Evolutionary conservation across 2,329 filamentous ascomycete species (phyloP).

Genomic region (Penicillium occitanis): DNA sequence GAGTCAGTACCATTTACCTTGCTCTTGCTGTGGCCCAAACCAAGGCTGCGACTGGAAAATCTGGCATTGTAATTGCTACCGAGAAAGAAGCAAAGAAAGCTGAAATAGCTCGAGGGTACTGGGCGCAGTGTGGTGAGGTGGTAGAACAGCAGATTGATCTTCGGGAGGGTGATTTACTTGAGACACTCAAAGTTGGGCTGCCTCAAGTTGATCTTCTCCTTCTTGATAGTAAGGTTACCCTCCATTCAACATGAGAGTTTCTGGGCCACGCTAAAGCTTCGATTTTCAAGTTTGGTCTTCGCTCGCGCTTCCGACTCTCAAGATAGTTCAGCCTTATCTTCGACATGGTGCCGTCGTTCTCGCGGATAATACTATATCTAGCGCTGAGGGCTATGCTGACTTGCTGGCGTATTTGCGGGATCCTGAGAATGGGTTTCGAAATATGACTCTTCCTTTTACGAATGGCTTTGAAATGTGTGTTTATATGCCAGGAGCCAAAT

Average conservation of each 20-base stretch:
- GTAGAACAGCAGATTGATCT: conserved; percentile 39
- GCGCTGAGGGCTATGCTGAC: conserved; percentile 48
- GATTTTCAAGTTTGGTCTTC: conserved; percentile 54
- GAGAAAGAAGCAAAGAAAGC: conserved; percentile 41
- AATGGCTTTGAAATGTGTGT: conserved; percentile 51
- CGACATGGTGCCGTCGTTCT: conserved; percentile 51
- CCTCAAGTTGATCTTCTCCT: conserved; percentile 38
- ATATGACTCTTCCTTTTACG: conserved; percentile 50
- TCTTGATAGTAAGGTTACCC: conserved; percentile 32
- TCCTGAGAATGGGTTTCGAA: conserved; percentile 52
- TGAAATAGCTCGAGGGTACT: conserved; percentile 33
- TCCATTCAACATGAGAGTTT: not conserved
- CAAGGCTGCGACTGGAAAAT: conserved; percentile 25
- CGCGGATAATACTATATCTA: conserved; percentile 50
- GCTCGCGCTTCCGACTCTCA: conserved; percentile 55
- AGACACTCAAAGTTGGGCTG: conserved; percentile 39
- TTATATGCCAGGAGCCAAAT: conserved; percentile 29
- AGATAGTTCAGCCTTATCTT: conserved; percentile 48
- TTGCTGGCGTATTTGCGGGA: conserved; percentile 49
- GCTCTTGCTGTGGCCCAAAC: conserved; percentile 39
- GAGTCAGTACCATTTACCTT: conserved; percentile 47
- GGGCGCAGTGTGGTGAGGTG: conserved; percentile 35
- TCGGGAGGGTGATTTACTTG: conserved; percentile 41
- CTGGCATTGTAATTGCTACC: conserved; percentile 40
- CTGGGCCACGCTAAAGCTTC: not conserved